These are phyloP conservation scores for Trypanosoma scelopori DNA, from an alignment of 208 protist genomes.

Conservation along the genomic window DNA sequence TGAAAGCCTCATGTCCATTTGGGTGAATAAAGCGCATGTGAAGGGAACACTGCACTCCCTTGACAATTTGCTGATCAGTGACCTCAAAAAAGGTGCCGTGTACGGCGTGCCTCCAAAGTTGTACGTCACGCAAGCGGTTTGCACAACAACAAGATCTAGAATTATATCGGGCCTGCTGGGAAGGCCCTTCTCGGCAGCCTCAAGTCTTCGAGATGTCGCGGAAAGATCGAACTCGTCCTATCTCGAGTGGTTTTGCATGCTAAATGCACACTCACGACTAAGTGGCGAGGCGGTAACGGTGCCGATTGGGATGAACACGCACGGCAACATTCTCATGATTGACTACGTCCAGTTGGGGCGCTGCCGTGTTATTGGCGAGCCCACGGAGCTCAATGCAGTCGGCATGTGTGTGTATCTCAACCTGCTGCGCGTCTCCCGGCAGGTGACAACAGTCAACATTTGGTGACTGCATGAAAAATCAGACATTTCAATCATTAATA, in stretches of 20 bases:
- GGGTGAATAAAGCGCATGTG: slow-evolving; percentile 32
- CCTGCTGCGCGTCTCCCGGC: slow-evolving; percentile 15
- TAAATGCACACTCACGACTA: slow-evolving; percentile 21
- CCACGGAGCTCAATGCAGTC: slow-evolving; percentile 24
- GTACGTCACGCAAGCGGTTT: slow-evolving; percentile 51
- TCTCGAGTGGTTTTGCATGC: slow-evolving; percentile 36
- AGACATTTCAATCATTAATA: neutral
- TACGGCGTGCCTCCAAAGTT: slow-evolving; percentile 16
- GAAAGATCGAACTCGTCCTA: slow-evolving; percentile 32
- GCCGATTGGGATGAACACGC: slow-evolving; percentile 14
- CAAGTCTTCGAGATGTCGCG: slow-evolving; percentile 28
- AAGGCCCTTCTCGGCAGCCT: neutral
- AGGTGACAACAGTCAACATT: neutral
- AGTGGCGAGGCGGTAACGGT: neutral
- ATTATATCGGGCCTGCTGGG: slow-evolving; percentile 25
- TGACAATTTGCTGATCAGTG: slow-evolving; percentile 11
- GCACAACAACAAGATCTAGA: slow-evolving; percentile 23
- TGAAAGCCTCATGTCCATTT: slow-evolving; percentile 32
- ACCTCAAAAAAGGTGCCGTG: neutral
- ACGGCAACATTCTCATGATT: slow-evolving; percentile 52
- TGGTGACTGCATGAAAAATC: neutral
- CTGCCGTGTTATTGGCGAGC: slow-evolving; percentile 3
- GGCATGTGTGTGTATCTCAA: slow-evolving; percentile 48
- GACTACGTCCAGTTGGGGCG: slow-evolving; percentile 35
- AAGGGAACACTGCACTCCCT: slow-evolving; percentile 27